These are phyloP conservation scores for Syncephalastrum racemosum DNA, from an alignment of 371 early-diverging fungal species.

Conservation along the genomic window DNA sequence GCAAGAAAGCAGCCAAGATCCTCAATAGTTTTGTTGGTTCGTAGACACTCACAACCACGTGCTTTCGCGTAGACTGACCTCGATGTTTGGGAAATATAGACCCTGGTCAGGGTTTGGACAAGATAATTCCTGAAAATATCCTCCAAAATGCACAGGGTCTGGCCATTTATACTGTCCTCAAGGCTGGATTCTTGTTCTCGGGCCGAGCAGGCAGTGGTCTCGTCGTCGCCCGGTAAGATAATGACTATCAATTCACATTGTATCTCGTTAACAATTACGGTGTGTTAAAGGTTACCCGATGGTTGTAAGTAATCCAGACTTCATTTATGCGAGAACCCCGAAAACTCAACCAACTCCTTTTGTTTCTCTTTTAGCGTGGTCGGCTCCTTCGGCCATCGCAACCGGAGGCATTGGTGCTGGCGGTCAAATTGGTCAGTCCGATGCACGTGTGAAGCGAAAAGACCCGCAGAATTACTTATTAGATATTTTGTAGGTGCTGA, in stretches of 20 bases:
- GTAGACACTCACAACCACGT: constrained; percentile 4
- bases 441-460: constrained; percentile 1
- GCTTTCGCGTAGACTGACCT: not conserved
- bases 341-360: no score
- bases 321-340: constrained; percentile 1
- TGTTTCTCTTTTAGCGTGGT: constrained; percentile 54
- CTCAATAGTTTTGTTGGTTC: constrained; percentile 74
- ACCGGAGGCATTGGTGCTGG: constrained; percentile 86
- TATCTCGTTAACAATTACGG: not conserved
- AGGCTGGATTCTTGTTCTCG: constrained; percentile 91
- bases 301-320: constrained; percentile 1
- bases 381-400: constrained; percentile 75
- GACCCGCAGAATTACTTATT: not conserved
- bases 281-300: constrained; percentile 12
- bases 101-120: constrained; percentile 70
- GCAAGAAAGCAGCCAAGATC: constrained; percentile 77
- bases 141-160: constrained; percentile 84
- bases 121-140: constrained; percentile 76
- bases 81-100: constrained; percentile 27
- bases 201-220: constrained; percentile 92
- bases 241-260: not conserved
- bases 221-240: constrained; percentile 73
- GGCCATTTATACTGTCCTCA: constrained; percentile 90
- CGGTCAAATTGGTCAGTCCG: constrained; percentile 15
- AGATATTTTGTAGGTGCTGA: constrained; percentile 65